Conservation (phyloP, 2,329 filamentous ascomycete species). For the Passalora sequoiae region DNA sequence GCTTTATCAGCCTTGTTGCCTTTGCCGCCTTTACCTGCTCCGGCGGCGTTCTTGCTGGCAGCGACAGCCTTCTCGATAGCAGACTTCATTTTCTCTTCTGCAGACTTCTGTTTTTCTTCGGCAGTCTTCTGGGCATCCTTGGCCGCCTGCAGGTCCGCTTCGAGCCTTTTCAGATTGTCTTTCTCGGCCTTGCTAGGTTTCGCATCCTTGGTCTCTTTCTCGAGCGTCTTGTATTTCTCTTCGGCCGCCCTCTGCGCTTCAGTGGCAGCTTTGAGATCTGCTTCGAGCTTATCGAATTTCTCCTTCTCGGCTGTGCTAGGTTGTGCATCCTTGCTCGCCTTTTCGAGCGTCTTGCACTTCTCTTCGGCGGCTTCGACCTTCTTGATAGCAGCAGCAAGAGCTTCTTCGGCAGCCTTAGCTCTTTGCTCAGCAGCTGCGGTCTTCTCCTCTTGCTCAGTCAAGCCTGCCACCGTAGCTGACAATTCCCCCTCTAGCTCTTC, state of each 20-base stretch:
- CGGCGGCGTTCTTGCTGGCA: conserved; percentile 7
- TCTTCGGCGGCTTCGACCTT: conserved; percentile 14
- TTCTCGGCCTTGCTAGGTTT: conserved; percentile 11
- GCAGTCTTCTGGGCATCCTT: conserved; percentile 6
- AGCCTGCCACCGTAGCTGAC: conserved; percentile 22
- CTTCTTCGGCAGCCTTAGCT: conserved; percentile 10
- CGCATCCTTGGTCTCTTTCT: conserved; percentile 2
- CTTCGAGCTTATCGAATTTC: conserved; percentile 8
- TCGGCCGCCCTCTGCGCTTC: conserved; percentile 11
- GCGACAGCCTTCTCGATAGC: conserved; percentile 7
- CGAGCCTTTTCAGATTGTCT: conserved; percentile 14
- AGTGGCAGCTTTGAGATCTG: conserved; percentile 12
- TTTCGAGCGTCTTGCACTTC: conserved; percentile 8
- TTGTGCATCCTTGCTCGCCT: conserved; percentile 4
- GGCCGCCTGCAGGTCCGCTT: conserved; percentile 6
- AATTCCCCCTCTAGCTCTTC: conserved; percentile 31
- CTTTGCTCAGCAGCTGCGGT: conserved; percentile 11
- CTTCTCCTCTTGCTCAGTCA: conserved; percentile 9
- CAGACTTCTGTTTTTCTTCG: conserved; percentile 6
- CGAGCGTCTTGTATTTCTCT: conserved; percentile 6
- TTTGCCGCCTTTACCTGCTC: conserved; percentile 6
- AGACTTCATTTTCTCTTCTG: conserved; percentile 8
- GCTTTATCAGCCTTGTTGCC: not conserved
- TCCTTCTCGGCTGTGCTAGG: conserved; percentile 4
- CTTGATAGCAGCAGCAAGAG: conserved; percentile 12